Percentiles rank a stretch among this genome's conserved stretches.
Evolutionary conservation across 1,139 yeast species (phyloP).

Genomic region (Kodamaea derodonti): DNA sequence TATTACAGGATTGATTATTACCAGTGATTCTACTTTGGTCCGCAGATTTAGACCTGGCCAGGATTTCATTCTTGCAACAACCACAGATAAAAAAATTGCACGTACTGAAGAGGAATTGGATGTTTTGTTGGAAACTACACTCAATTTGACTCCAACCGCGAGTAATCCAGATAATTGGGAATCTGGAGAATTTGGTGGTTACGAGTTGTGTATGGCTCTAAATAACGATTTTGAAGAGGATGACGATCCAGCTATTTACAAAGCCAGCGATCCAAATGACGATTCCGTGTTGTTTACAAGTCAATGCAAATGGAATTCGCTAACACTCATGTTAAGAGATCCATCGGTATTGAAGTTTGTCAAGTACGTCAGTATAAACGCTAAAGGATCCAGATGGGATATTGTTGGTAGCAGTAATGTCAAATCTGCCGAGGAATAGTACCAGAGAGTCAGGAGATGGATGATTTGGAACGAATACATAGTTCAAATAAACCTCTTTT

Average conservation of each 20-base stretch:
- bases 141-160: slow-evolving; percentile 73
- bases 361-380: slow-evolving; percentile 85
- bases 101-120: slow-evolving; percentile 42
- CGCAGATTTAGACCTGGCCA: slow-evolving; percentile 93
- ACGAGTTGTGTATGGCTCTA: slow-evolving; percentile 80
- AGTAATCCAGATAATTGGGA: slow-evolving; percentile 61
- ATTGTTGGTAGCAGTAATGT: slow-evolving; percentile 78
- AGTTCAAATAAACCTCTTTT: too few relatives aligned
- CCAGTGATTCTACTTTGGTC: slow-evolving; percentile 64
- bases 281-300: slow-evolving; percentile 79
- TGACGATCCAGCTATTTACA: slow-evolving; percentile 57
- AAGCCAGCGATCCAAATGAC: slow-evolving; percentile 54
- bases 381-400: slow-evolving; percentile 94
- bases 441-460: too few relatives aligned
- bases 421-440: slow-evolving; percentile 27
- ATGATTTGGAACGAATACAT: too few relatives aligned
- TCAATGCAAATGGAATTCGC: slow-evolving; percentile 81
- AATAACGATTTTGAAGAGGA: slow-evolving; percentile 41
- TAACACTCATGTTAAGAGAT: slow-evolving; percentile 78
- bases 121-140: slow-evolving; percentile 61
- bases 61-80: slow-evolving; percentile 89
- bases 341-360: slow-evolving; percentile 82
- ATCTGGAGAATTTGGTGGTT: slow-evolving; percentile 88
- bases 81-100: slow-evolving; percentile 49
- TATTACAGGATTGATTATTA: slow-evolving; percentile 62